These are phyloP conservation scores for Musa beccarii DNA, from an alignment of 176 grass and related monocot genomes.

Conservation along the genomic window DNA sequence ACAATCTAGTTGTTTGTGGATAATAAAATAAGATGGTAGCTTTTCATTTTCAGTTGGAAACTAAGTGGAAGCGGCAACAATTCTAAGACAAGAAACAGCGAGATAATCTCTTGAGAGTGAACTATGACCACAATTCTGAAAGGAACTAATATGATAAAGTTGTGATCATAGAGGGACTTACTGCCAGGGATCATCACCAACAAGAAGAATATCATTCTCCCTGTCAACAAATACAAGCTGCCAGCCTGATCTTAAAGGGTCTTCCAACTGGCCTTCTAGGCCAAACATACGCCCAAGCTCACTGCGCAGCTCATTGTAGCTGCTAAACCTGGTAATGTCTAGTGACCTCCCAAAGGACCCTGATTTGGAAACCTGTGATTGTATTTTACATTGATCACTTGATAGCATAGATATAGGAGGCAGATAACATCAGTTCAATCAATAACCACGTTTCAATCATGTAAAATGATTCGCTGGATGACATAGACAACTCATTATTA, in stretches of 20 bases:
- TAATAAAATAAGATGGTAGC: too few species aligned
- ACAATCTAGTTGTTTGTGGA: too few species aligned
- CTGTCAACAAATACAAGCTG: conserved; percentile 99
- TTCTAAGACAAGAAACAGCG: too few species aligned
- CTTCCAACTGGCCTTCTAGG: conserved; percentile 88
- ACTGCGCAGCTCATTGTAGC: conserved; percentile 68
- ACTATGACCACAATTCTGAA: not conserved
- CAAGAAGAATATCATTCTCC: conserved; percentile 86
- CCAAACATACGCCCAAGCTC: conserved; percentile 86
- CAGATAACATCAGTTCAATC: too few species aligned
- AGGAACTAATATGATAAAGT: not conserved
- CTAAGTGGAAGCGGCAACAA: too few species aligned
- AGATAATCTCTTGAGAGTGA: too few species aligned
- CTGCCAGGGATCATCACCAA: conserved; percentile 96
- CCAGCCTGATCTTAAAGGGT: conserved; percentile 99
- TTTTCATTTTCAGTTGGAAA: too few species aligned
- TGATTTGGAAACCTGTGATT: conserved; percentile 80
- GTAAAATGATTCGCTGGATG: too few species aligned
- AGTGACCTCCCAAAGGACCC: conserved; percentile 82
- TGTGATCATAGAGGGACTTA: conserved; percentile 29
- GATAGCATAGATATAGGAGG: not conserved
- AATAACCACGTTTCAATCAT: too few species aligned
- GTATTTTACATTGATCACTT: not conserved
- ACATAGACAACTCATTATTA: too few species aligned
- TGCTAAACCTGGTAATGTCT: conserved; percentile 84